phyloP scores from a whole-genome alignment of 108 stramenopile species.

The Aureococcus anophagefferens region DNA sequence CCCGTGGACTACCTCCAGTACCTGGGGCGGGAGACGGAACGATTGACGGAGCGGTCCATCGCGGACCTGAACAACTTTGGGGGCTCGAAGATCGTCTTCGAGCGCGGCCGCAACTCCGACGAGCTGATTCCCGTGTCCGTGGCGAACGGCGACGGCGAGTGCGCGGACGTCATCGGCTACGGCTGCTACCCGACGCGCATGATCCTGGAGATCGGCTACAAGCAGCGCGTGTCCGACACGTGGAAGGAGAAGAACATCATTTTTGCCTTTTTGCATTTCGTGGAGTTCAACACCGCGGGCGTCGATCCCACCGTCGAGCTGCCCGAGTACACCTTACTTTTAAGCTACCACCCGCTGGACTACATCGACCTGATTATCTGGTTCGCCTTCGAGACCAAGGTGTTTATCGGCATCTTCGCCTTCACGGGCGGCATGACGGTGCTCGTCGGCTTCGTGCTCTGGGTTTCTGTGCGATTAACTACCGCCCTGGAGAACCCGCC shows the following conservation, averaged over 20 bases:
- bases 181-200: constrained; percentile 58
- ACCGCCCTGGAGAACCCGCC: constrained; percentile 57
- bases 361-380: constrained; percentile 66
- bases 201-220: constrained; percentile 57
- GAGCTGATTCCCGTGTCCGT: constrained; percentile 7
- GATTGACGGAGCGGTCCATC: background rate
- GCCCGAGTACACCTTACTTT: no score
- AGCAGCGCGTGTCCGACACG: constrained; percentile 28
- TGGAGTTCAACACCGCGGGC: constrained; percentile 58
- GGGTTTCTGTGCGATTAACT: constrained; percentile 52
- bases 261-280: constrained; percentile 35
- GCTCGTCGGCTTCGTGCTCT: constrained; percentile 40
- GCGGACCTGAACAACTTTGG: background rate
- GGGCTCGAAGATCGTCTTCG: constrained; percentile 13
- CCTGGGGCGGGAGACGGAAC: constrained; percentile 37
- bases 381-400: constrained; percentile 56
- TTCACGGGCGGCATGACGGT: constrained; percentile 60
- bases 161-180: constrained; percentile 33
- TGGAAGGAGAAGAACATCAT: constrained; percentile 54
- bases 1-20: constrained; percentile 59
- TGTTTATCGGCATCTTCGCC: constrained; percentile 63
- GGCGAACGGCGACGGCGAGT: constrained; percentile 39
- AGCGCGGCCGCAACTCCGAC: constrained; percentile 30
- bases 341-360: constrained; percentile 28
- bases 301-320: no score